Percentiles rank a stretch among this genome's conserved stretches.
These are phyloP conservation scores for Capronia americana DNA, from an alignment of 2,329 filamentous ascomycete species.

Conservation along the genomic window DNA sequence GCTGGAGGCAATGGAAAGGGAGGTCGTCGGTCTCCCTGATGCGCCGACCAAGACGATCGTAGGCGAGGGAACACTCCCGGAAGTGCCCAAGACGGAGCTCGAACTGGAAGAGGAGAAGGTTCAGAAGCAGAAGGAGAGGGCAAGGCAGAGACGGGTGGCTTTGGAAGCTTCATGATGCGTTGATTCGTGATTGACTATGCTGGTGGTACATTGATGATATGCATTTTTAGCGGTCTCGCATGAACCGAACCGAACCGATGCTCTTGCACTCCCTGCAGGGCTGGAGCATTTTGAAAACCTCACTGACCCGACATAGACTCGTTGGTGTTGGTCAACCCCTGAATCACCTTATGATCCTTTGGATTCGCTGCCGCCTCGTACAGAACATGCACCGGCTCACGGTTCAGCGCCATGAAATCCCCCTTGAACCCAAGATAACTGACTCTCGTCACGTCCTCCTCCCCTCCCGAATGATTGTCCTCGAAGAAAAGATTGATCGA, in stretches of 20 bases:
- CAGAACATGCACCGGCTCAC: slow-evolving; percentile 81
- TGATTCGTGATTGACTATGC: slow-evolving; percentile 17
- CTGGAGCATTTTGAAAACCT: slow-evolving; percentile 14
- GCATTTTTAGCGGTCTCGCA: slow-evolving; percentile 13
- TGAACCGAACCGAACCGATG: neutral
- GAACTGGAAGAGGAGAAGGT: slow-evolving; percentile 42
- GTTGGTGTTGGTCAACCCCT: slow-evolving; percentile 50
- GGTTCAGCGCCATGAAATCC: slow-evolving; percentile 85
- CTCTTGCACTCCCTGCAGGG: neutral
- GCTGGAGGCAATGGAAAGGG: slow-evolving; percentile 77
- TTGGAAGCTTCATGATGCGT: slow-evolving; percentile 36
- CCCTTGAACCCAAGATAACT: slow-evolving; percentile 92
- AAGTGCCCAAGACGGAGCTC: slow-evolving; percentile 47
- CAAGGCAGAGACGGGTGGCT: slow-evolving; percentile 42
- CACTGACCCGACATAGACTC: slow-evolving; percentile 53
- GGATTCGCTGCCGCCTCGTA: slow-evolving; percentile 96
- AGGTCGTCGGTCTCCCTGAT: slow-evolving; percentile 56
- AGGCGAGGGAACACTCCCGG: slow-evolving; percentile 45
- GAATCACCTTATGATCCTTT: slow-evolving; percentile 71
- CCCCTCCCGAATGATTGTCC: slow-evolving; percentile 83
- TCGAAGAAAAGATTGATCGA: slow-evolving; percentile 85
- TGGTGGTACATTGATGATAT: slow-evolving; percentile 25
- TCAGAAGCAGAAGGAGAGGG: slow-evolving; percentile 44
- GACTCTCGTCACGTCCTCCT: slow-evolving; percentile 79
- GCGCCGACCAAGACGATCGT: slow-evolving; percentile 39